Conservation (phyloP, 345 rosid genomes). For the Psidium friedrichsthalianum region DNA sequence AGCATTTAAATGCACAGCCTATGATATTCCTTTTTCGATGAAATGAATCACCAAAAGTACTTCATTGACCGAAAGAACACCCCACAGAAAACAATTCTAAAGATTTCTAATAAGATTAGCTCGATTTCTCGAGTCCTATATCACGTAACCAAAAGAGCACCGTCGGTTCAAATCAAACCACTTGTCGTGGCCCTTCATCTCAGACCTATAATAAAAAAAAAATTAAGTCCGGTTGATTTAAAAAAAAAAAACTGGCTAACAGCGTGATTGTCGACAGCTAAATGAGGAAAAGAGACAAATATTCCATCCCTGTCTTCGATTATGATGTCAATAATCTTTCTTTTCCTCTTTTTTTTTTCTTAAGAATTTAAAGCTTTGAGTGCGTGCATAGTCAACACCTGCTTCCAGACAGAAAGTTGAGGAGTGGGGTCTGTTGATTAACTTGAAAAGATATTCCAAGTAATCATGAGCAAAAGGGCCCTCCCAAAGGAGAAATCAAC, state of each 20-base stretch:
- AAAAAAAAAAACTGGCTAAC: too few relatives aligned
- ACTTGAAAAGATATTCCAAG: slow-evolving; percentile 22
- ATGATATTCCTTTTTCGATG: too few relatives aligned
- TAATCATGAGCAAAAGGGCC: slow-evolving; percentile 19
- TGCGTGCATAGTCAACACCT: slow-evolving; percentile 22
- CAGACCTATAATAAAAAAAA: not conserved
- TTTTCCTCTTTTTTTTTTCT: not conserved
- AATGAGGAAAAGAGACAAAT: not conserved
- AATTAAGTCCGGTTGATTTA: not conserved
- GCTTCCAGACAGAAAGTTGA: slow-evolving; percentile 35
- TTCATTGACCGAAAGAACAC: not conserved
- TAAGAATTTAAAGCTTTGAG: not conserved
- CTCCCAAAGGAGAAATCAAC: not conserved
- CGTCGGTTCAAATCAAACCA: too few relatives aligned
- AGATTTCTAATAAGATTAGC: not conserved
- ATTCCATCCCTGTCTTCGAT: not conserved
- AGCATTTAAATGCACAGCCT: not conserved
- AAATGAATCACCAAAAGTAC: not conserved
- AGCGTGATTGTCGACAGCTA: not conserved
- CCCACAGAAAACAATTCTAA: not conserved
- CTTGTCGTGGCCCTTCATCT: not conserved
- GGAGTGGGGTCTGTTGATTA: slow-evolving; percentile 19
- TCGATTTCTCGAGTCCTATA: not conserved
- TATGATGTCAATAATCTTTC: not conserved
- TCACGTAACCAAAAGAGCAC: too few relatives aligned